These are phyloP conservation scores for Aspergillus spinulosporus DNA, from an alignment of 2,329 filamentous ascomycete species.

Conservation along the genomic window DNA sequence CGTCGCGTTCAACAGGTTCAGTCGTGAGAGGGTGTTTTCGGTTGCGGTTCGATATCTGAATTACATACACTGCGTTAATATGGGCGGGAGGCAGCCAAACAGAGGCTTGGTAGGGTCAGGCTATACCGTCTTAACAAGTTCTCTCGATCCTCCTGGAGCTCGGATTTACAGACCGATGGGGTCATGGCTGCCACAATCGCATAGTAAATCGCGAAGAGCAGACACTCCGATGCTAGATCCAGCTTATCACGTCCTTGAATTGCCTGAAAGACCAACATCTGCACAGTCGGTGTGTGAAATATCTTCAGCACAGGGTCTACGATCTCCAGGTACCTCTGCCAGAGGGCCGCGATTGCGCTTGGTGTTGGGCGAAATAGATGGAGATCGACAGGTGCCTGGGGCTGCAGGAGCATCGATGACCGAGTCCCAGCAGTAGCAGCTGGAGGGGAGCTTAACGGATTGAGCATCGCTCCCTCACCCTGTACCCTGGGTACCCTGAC, in stretches of 20 bases:
- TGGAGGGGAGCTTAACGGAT: too few species aligned
- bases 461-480: too few species aligned
- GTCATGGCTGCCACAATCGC: slow-evolving; percentile 19
- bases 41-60: slow-evolving; percentile 23
- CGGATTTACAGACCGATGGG: slow-evolving; percentile 13
- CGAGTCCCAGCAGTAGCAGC: too few species aligned
- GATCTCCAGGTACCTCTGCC: slow-evolving; percentile 25
- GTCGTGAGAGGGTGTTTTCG: slow-evolving; percentile 16
- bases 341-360: slow-evolving; percentile 15
- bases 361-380: slow-evolving; percentile 8
- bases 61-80: too few species aligned
- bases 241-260: neutral
- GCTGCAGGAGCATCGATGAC: neutral
- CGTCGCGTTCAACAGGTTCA: slow-evolving; percentile 15
- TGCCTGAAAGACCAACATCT: slow-evolving; percentile 50
- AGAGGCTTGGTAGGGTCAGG: too few species aligned
- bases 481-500: too few species aligned
- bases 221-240: slow-evolving; percentile 11
- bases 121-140: slow-evolving; percentile 18
- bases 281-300: slow-evolving; percentile 54
- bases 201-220: slow-evolving; percentile 25
- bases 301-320: slow-evolving; percentile 60
- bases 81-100: too few species aligned
- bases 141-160: slow-evolving; percentile 17
- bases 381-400: neutral